phyloP scores from a whole-genome alignment of 768 basidiomycete species.

The Hysterangium stoloniferum region DNA sequence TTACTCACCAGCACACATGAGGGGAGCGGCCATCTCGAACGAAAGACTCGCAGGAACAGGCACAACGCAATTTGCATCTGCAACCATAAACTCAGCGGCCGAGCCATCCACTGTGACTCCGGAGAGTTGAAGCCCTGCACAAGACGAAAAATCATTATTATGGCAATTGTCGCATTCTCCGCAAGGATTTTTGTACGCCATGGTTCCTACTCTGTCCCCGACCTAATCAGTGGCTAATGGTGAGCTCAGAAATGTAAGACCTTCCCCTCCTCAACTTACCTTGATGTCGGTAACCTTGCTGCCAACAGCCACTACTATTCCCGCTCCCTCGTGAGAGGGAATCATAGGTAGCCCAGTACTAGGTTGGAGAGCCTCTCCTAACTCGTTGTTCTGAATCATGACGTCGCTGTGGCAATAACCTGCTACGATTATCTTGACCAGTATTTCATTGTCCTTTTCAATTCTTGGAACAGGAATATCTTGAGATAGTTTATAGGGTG shows the following conservation, averaged over 20 bases:
- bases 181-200: constrained; percentile 4
- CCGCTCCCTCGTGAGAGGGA: constrained; percentile 6
- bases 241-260: not conserved
- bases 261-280: not conserved
- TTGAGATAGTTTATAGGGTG: constrained; percentile 1
- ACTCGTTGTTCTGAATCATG: constrained; percentile 8
- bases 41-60: constrained; percentile 2
- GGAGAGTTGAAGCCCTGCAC: not conserved
- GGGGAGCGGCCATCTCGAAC: constrained; percentile 3
- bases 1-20: constrained; percentile 7
- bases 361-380: not conserved
- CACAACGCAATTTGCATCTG: not conserved
- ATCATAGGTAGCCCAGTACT: not conserved
- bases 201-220: constrained; percentile 4
- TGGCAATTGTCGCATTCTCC: constrained; percentile 6
- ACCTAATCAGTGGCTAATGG: not conserved
- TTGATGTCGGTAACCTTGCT: not conserved
- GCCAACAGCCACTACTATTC: constrained; percentile 4
- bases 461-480: constrained; percentile 8
- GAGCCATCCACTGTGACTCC: constrained; percentile 2
- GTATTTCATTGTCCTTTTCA: not conserved
- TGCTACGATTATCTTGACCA: constrained; percentile 7
- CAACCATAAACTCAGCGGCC: constrained; percentile 6
- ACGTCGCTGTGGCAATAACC: constrained; percentile 9
- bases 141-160: not conserved